Evolutionary conservation across 768 basidiomycete species (phyloP).

Genomic region (Leccinum pellstonianum): DNA sequence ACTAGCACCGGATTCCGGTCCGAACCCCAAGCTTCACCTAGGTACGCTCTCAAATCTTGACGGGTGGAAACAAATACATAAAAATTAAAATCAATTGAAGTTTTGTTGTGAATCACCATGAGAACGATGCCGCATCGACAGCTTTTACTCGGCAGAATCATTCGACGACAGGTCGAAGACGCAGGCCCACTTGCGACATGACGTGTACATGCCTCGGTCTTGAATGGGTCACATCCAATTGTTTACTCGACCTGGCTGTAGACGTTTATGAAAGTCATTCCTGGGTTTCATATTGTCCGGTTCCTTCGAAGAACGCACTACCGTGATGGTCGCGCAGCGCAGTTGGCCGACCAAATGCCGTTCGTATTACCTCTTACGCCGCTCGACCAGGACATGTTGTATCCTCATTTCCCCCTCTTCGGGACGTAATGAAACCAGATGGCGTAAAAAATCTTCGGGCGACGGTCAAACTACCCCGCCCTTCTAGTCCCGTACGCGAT

Average conservation of each 20-base stretch:
- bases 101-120: slow-evolving; percentile 2
- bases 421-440: slow-evolving; percentile 16
- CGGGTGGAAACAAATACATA: neutral
- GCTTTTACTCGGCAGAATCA: slow-evolving; percentile 1
- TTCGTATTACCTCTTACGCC: slow-evolving; percentile 6
- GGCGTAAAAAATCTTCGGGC: neutral
- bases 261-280: slow-evolving; percentile 9
- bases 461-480: neutral
- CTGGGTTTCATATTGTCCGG: neutral
- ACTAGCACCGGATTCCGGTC: neutral
- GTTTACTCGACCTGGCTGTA: neutral
- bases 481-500: slow-evolving; percentile 8
- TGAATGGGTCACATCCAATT: neutral
- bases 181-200: neutral
- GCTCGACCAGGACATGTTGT: neutral
- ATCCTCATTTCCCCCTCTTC: neutral
- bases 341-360: slow-evolving; percentile 10
- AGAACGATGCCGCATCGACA: slow-evolving; percentile 1
- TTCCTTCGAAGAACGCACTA: neutral
- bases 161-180: neutral
- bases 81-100: neutral
- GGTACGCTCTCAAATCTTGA: neutral
- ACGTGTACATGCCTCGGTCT: slow-evolving; percentile 1
- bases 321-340: neutral
- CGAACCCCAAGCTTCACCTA: neutral